Percentiles rank a stretch among this genome's conserved stretches.
These are phyloP conservation scores for Lavandula angustifolia DNA, from an alignment of 257 asterid genomes.

Conservation along the genomic window DNA sequence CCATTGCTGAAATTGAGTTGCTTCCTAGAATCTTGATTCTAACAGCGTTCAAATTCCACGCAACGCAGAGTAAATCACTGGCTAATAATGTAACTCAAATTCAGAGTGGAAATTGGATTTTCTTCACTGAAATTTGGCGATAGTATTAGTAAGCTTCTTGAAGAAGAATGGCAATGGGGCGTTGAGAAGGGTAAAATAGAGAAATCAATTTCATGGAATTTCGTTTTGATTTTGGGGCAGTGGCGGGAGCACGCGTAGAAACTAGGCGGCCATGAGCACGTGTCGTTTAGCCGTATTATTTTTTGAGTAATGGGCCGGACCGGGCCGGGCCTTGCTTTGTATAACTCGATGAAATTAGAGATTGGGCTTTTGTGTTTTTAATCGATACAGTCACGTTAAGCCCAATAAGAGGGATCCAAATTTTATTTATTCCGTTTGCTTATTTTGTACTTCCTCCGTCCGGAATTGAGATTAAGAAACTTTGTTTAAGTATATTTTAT, in stretches of 20 bases:
- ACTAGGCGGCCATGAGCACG: conserved; percentile 26
- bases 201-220: conserved; percentile 24
- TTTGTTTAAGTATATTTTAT: too few relatives aligned
- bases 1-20: conserved; percentile 36
- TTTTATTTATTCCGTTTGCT: too few relatives aligned
- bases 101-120: not conserved
- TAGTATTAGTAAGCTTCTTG: conserved; percentile 38
- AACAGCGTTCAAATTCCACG: conserved; percentile 12
- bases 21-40: conserved; percentile 39
- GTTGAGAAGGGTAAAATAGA: conserved; percentile 41
- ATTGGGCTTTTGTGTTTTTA: too few relatives aligned
- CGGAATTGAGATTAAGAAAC: too few relatives aligned
- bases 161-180: conserved; percentile 36
- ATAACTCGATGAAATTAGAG: too few relatives aligned
- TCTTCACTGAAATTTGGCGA: not conserved
- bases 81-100: not conserved
- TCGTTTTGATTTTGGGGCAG: conserved; percentile 42
- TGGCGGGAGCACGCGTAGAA: conserved; percentile 63
- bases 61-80: conserved; percentile 24
- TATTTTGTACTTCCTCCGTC: too few relatives aligned
- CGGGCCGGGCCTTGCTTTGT: not conserved
- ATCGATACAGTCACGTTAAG: too few relatives aligned
- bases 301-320: not conserved
- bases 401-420: too few relatives aligned
- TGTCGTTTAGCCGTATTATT: conserved; percentile 16